Base-by-base conservation (phyloP, 352 stramenopile genomes). In the Phytophthora multivora region DNA sequence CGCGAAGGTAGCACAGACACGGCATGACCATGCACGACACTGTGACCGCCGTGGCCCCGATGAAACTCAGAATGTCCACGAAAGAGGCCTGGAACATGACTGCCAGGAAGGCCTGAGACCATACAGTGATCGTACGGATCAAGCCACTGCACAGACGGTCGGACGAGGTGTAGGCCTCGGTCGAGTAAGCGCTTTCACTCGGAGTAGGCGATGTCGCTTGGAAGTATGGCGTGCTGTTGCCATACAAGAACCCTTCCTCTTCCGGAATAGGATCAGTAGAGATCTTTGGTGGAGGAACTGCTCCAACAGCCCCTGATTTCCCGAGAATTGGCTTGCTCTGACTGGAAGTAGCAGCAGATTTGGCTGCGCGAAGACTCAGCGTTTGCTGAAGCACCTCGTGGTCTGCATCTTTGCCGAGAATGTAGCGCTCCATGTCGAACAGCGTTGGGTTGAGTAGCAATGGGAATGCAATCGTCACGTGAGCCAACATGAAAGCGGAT, bases 21-120 rank as follows among this genome's bases (percentile, higher is more conserved):
- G 79, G 83, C 83, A 91, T 91, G 65, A 90, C 75, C 80, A 90
- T 88, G 48, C 80, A 91, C 41, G 79, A 89, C 6, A 87, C 33
- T 0, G 83, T 86, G 49, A 91, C 72, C 3, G 80, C 72, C 11
- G 80, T 91, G 10, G 80, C 69, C 3, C 79, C 80, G 33, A 91
- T 90, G 18, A 90, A 72, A 40, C 79, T 88, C 42, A 89, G 53
- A 46, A 90, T 85, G 39, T 90, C 79, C 13, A 59, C 69, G 52
- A 90, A 90, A n/a, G 79, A 91, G n/a, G 73, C 67, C 51, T 90
- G 80, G 28, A 91, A 69, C 69, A 89, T 83, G n/a, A 86, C 63
- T 0, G 80, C 83, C 0, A 90, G 63, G 31, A 86, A 75, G 5
- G 77, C 71, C 51, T 88, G 80, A 0, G 62, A 63, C 30, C 65